These are phyloP conservation scores for Kluyveromyces siamensis DNA, from an alignment of 805 yeast species.

Conservation along the genomic window DNA sequence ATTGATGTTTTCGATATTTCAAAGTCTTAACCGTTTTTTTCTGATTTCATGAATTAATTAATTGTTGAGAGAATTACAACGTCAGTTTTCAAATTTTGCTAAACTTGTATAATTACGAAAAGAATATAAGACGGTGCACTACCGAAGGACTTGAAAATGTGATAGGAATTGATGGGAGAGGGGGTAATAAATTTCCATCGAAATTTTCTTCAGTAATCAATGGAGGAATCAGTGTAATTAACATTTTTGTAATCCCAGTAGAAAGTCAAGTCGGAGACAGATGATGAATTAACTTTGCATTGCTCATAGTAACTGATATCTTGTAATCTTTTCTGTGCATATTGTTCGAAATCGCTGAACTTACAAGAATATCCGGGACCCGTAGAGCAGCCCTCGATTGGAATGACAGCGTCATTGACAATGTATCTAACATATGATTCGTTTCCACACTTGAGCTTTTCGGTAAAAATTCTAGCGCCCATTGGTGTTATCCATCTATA, in stretches of 20 bases:
- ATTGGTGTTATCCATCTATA: conserved; percentile 44
- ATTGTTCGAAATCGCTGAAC: conserved; percentile 26
- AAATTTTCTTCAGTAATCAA: no score
- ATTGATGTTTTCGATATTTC: no score
- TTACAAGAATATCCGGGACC: conserved; percentile 50
- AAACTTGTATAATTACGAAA: no score
- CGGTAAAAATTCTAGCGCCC: conserved; percentile 49
- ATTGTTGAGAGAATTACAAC: no score
- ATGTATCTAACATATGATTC: conserved; percentile 39
- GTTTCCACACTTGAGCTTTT: conserved; percentile 37
- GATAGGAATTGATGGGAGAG: no score
- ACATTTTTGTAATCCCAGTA: conserved; percentile 8
- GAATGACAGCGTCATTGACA: conserved; percentile 47
- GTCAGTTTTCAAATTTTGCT: no score
- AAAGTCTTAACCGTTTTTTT: no score
- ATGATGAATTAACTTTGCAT: conserved; percentile 19
- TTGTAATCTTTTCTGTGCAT: conserved; percentile 24
- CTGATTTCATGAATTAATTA: no score
- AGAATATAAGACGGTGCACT: no score
- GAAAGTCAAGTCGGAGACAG: conserved; percentile 3
- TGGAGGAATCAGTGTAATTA: conserved; percentile 1
- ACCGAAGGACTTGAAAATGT: no score
- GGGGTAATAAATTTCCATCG: no score
- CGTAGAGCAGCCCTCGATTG: conserved; percentile 37
- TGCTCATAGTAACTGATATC: conserved; percentile 25